Evolutionary conservation across 305 asterid species (phyloP), one percentile per base, ranked within the genome.

Genomic region (Withania somnifera): DNA sequence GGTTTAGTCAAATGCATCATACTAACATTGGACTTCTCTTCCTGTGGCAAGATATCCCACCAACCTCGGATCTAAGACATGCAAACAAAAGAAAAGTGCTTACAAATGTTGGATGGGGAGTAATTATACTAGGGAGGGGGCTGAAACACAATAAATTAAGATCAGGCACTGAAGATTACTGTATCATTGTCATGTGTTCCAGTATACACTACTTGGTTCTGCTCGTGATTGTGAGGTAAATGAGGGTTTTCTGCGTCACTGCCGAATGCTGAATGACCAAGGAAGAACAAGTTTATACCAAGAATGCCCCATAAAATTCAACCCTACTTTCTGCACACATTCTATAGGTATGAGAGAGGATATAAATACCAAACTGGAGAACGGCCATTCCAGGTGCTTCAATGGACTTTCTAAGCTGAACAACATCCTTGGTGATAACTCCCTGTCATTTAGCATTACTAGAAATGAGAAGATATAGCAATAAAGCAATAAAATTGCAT

Each of bases 341-440:
- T 51, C 36, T 81, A 34, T 20, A 56, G 19, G 52, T 53, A 79
- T 9, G 7, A 32, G 57, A 47, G 52, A 32, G 9, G 15, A 51
- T 28, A 54, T 45, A 82, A 79, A 77, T 92, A 94, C 99, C 99
- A 90, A 96, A 96, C 88, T 96, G 98, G 87, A 96, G 95, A 82
- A 94, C 98, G 17, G 99, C 98, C 99, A 96, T 96, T 83, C 99
- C 98, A 81, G 98, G 99, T 85, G 98, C 99, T 56, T 94, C 93
- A 60, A 94, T 93, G 82, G 96, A 93, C 88, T 87, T 91, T 85
- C 99, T 87, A 79, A 96, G 98, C 87, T 90, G 90, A 86, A 96
- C 97, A 58, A 96, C 98, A 69, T 96, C 99, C 87, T 91, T 93
- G 22, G 99, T 96, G 38, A 96, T 96, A 40, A 94, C 98, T 75